A percentile compares a stretch with the other conserved stretches of the same genome.
These are phyloP conservation scores for Falciphora oryzae DNA, from an alignment of 2,329 filamentous ascomycete species.

Conservation along the genomic window DNA sequence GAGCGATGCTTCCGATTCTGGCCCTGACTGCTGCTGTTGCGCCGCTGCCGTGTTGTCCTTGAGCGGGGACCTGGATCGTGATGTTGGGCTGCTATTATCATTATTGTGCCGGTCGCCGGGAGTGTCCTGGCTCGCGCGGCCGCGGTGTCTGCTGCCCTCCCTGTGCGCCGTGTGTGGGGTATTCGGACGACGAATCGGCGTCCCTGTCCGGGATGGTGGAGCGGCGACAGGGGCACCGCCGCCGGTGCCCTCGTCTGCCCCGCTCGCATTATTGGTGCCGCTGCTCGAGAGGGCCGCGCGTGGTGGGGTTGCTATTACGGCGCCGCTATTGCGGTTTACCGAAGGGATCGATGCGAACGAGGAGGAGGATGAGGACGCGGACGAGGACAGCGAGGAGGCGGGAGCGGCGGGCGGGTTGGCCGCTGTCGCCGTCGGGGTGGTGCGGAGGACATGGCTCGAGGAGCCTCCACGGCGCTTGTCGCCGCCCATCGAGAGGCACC, in stretches of 20 bases:
- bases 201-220: not conserved
- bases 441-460: constrained; percentile 25
- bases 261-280: constrained; percentile 11
- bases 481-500: not conserved
- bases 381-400: constrained; percentile 20
- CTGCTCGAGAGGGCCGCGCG: constrained; percentile 32
- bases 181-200: not conserved
- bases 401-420: constrained; percentile 22
- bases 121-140: not conserved
- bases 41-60: constrained; percentile 18
- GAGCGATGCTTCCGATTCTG: not conserved
- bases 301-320: constrained; percentile 34
- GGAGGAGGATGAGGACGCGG: constrained; percentile 20
- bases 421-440: constrained; percentile 21
- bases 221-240: not conserved
- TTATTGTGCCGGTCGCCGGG: not conserved
- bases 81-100: constrained; percentile 11
- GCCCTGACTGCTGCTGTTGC: constrained; percentile 21
- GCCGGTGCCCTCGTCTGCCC: constrained; percentile 4
- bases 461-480: constrained; percentile 23
- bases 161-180: not conserved
- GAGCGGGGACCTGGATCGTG: constrained; percentile 10
- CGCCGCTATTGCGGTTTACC: constrained; percentile 19
- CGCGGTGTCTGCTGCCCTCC: not conserved
- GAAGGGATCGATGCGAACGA: constrained; percentile 14